Evolutionary conservation across 1,284 basidiomycete species (phyloP).

Genomic region (Schizopora paradoxa): DNA sequence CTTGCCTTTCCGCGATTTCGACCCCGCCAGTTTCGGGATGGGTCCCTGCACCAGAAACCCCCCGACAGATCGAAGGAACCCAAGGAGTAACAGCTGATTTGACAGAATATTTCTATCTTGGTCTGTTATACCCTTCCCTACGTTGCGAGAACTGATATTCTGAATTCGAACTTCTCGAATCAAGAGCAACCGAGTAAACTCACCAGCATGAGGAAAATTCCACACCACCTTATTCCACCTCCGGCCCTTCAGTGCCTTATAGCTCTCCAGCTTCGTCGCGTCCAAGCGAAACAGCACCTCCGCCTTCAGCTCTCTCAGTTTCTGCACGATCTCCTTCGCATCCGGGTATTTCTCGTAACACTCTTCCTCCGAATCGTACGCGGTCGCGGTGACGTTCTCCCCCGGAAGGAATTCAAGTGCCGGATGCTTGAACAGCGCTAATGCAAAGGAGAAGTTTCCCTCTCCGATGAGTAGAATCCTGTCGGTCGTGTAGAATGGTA

Average conservation of each 20-base stretch:
- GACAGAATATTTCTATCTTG: conserved; percentile 90
- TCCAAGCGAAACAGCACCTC: conserved; percentile 83
- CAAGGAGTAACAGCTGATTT: conserved; percentile 86
- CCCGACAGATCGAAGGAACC: conserved; percentile 75
- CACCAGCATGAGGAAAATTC: conserved; percentile 96
- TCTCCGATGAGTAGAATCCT: conserved; percentile 89
- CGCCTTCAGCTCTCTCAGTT: conserved; percentile 56
- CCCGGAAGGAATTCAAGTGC: conserved; percentile 53
- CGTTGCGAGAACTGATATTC: not conserved
- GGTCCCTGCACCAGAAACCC: conserved; percentile 59
- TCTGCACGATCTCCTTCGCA: conserved; percentile 54
- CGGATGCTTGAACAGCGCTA: conserved; percentile 54
- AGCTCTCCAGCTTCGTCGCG: conserved; percentile 70
- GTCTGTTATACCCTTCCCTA: conserved; percentile 87
- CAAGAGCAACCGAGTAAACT: no score
- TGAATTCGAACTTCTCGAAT: conserved; percentile 7
- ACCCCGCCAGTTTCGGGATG: conserved; percentile 42
- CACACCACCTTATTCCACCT: conserved; percentile 83
- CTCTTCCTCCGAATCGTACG: conserved; percentile 76
- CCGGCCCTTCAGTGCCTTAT: conserved; percentile 46
- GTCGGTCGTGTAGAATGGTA: conserved; percentile 76
- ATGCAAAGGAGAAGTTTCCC: conserved; percentile 92
- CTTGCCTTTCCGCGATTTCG: conserved; percentile 36
- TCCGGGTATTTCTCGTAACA: conserved; percentile 87
- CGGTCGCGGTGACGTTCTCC: conserved; percentile 76